These are phyloP conservation scores for Fusarium stilboides DNA, from an alignment of 2,329 filamentous ascomycete species.

Conservation along the genomic window DNA sequence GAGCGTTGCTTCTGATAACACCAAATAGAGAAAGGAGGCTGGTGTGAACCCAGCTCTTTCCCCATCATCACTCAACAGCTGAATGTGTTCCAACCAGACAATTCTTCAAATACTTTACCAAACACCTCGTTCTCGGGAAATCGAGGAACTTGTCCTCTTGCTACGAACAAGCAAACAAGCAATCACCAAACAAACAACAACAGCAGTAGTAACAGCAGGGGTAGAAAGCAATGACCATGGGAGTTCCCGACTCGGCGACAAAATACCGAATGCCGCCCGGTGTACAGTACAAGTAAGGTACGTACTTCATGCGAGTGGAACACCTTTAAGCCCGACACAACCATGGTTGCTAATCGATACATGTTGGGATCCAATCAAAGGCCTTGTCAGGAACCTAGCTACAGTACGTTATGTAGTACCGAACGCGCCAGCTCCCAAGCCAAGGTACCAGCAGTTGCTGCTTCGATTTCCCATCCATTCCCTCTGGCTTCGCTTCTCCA, in stretches of 20 bases:
- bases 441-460: slow-evolving; percentile 4
- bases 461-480: slow-evolving; percentile 8
- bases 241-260: slow-evolving; percentile 33
- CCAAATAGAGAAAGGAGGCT: slow-evolving; percentile 17
- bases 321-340: slow-evolving; percentile 26
- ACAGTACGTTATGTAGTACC: slow-evolving; percentile 1
- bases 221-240: slow-evolving; percentile 6
- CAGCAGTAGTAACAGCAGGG: slow-evolving; percentile 18
- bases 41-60: slow-evolving; percentile 25
- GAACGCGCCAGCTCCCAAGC: slow-evolving; percentile 12
- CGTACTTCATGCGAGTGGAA: slow-evolving; percentile 29
- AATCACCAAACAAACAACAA: neutral
- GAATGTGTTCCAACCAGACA: slow-evolving; percentile 3
- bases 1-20: slow-evolving; percentile 19
- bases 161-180: slow-evolving; percentile 8
- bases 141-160: slow-evolving; percentile 3
- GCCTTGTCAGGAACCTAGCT: neutral
- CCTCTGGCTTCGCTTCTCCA: slow-evolving; percentile 16
- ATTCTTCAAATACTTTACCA: neutral
- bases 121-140: slow-evolving; percentile 12
- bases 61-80: slow-evolving; percentile 2
- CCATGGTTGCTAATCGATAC: slow-evolving; percentile 25
- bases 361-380: slow-evolving; percentile 43
- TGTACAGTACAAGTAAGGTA: slow-evolving; percentile 18
- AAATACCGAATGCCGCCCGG: slow-evolving; percentile 41